Percentiles rank a stretch among this genome's conserved stretches.
phyloP scores from a whole-genome alignment of 345 rosid genomes.

The Turnera subulata region DNA sequence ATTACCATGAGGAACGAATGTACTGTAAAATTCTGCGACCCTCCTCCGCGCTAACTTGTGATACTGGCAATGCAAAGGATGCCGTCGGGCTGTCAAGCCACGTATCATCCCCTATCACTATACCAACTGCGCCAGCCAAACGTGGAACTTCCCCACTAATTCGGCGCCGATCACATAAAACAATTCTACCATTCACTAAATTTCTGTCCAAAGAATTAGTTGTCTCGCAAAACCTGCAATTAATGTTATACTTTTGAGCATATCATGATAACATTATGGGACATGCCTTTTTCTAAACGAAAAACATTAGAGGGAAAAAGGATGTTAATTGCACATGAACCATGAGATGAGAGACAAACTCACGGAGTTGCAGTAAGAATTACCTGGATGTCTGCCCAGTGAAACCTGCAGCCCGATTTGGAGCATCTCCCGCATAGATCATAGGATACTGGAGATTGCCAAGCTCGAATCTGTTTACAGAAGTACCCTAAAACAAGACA shows the following conservation, averaged over 20 bases:
- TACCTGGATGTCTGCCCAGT: constrained; percentile 16
- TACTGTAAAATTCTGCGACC: constrained; percentile 10
- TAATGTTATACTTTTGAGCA: too few species aligned
- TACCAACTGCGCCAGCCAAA: constrained; percentile 31
- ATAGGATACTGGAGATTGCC: constrained; percentile 9
- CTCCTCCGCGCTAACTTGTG: constrained; percentile 7
- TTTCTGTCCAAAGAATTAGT: constrained; percentile 18
- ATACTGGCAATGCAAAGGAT: constrained; percentile 26
- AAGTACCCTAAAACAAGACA: constrained; percentile 14
- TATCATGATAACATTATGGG: too few species aligned
- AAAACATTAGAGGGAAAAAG: background rate
- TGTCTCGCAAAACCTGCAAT: constrained; percentile 15
- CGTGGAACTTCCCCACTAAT: constrained; percentile 3
- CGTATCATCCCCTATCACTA: constrained; percentile 8
- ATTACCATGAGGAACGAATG: constrained; percentile 20
- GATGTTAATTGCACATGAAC: background rate
- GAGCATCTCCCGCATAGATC: constrained; percentile 29
- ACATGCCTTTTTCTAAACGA: too few species aligned
- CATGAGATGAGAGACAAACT: background rate
- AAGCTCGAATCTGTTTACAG: constrained; percentile 16
- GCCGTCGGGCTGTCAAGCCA: background rate
- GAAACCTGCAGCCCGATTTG: constrained; percentile 15
- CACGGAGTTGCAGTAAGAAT: too few species aligned
- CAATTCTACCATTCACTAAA: constrained; percentile 34
- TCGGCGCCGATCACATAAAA: constrained; percentile 25